Evolutionary conservation across 1,139 yeast genomes (phyloP).

Genomic region (Taphrina sp.): DNA sequence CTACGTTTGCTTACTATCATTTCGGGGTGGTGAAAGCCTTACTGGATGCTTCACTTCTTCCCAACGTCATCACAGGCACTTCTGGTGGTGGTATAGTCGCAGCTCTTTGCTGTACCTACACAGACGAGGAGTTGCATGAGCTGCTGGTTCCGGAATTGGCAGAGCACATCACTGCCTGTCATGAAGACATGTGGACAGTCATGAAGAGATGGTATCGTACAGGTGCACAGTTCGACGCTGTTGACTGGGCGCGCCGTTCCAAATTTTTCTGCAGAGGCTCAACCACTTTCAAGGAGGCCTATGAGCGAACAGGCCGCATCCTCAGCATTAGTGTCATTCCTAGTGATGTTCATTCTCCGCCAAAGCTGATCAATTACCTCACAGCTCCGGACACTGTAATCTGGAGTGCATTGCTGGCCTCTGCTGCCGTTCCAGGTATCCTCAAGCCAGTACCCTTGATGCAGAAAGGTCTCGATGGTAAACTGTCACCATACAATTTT

Average conservation of each 20-base stretch:
- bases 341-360: conserved; percentile 79
- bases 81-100: conserved; percentile 84
- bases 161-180: conserved; percentile 66
- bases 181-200: conserved; percentile 54
- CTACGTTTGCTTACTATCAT: conserved; percentile 61
- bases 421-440: conserved; percentile 84
- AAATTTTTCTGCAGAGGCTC: conserved; percentile 73
- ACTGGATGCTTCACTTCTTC: conserved; percentile 63
- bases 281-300: conserved; percentile 68
- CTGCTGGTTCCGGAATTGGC: conserved; percentile 64
- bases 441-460: conserved; percentile 74
- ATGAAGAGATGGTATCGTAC: conserved; percentile 62
- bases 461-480: conserved; percentile 58
- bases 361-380: conserved; percentile 69
- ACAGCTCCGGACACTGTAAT: conserved; percentile 81
- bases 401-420: conserved; percentile 74
- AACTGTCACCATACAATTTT: conserved; percentile 63
- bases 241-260: conserved; percentile 69
- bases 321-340: conserved; percentile 77
- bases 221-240: conserved; percentile 75
- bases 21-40: conserved; percentile 74
- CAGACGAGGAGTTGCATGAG: conserved; percentile 61
- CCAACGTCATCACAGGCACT: conserved; percentile 71
- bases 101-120: conserved; percentile 67
- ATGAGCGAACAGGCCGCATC: conserved; percentile 63